A percentile compares a stretch with the other conserved stretches of the same genome.
Conservation (phyloP, 83 land plant genomes). For the Diphasiastrum complanatum region DNA sequence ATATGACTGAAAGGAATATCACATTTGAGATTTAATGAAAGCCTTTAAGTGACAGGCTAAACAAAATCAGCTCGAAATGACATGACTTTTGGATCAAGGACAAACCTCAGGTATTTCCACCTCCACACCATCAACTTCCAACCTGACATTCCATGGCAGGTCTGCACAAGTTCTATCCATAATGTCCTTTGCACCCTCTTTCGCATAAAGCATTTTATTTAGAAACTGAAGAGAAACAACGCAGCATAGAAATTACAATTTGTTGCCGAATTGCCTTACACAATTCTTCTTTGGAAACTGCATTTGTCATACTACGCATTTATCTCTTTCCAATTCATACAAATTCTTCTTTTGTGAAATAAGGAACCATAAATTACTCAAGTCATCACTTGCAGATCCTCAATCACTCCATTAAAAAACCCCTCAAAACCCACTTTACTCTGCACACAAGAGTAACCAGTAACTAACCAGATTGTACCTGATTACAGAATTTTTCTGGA, state of each 20-base stretch:
- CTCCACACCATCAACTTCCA: conserved; percentile 80
- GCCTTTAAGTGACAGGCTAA: not conserved
- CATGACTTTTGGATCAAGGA: too few species aligned
- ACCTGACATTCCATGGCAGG: conserved; percentile 69
- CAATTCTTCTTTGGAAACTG: too few species aligned
- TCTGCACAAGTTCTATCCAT: conserved; percentile 92
- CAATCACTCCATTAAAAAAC: too few species aligned
- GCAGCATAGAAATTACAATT: not conserved
- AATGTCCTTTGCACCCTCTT: conserved; percentile 85
- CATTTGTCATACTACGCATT: too few species aligned
- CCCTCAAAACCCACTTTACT: not conserved
- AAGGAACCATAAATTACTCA: not conserved
- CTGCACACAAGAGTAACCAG: not conserved
- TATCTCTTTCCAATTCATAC: too few species aligned
- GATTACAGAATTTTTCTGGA: conserved; percentile 86
- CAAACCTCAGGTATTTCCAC: conserved; percentile 93
- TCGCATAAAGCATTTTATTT: conserved; percentile 91
- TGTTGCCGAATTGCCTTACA: too few species aligned
- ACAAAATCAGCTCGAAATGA: not conserved
- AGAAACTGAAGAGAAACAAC: conserved; percentile 52
- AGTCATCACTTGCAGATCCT: too few species aligned
- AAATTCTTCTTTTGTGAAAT: too few species aligned
- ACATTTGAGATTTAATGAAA: too few species aligned
- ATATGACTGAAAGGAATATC: too few species aligned
- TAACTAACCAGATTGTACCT: conserved; percentile 37